Evolutionary conservation across 306 rosid species (phyloP).

Genomic region (Acacia melanoxylon): DNA sequence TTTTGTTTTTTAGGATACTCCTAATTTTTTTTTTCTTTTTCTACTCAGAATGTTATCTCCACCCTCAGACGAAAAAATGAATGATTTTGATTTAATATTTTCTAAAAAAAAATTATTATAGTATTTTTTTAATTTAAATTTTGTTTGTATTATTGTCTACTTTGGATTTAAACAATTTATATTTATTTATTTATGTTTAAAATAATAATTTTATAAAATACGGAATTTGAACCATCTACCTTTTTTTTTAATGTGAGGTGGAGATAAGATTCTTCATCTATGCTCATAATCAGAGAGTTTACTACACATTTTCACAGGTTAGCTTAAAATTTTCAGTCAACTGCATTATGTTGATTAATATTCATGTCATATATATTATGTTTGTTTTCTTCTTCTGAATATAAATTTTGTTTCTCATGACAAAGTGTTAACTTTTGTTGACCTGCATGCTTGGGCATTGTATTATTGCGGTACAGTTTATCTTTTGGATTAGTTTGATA

Average conservation of each 20-base stretch:
- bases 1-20: too few species aligned
- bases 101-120: too few species aligned
- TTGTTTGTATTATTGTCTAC: too few species aligned
- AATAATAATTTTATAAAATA: too few species aligned
- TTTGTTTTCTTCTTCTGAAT: background rate
- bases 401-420: constrained; percentile 24
- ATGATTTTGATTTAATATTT: too few species aligned
- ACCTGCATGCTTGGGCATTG: constrained; percentile 15
- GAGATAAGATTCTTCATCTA: constrained; percentile 65
- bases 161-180: too few species aligned
- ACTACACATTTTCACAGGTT: constrained; percentile 99
- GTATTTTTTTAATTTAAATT: too few species aligned
- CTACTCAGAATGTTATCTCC: too few species aligned
- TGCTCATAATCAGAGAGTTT: constrained; percentile 92
- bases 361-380: background rate
- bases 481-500: constrained; percentile 11
- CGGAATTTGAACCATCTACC: background rate
- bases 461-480: constrained; percentile 29
- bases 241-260: too few species aligned
- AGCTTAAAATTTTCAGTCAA: constrained; percentile 24
- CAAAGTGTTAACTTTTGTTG: background rate
- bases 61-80: too few species aligned
- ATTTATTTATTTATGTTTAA: too few species aligned
- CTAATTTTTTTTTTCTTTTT: too few species aligned
- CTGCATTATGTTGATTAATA: constrained; percentile 25